phyloP scores from a whole-genome alignment of 768 basidiomycete species.

The Tylopilus intermedius region DNA sequence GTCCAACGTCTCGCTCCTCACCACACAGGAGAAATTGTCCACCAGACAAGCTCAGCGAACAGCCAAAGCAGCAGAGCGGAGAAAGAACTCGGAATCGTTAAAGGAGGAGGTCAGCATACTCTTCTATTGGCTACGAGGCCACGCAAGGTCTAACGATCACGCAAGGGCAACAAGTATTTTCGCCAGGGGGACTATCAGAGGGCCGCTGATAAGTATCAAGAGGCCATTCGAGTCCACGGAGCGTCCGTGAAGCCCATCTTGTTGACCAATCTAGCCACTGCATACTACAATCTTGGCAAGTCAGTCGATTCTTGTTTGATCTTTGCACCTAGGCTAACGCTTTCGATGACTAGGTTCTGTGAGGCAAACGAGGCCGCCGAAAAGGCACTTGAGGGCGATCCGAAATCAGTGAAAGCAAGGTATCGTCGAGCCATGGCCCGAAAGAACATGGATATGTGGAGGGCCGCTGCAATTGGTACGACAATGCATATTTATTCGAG shows the following conservation, averaged over 20 bases:
- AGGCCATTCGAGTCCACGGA: constrained; percentile 36
- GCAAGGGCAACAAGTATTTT: constrained; percentile 41
- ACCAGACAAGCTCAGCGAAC: constrained; percentile 10
- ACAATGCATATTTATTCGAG: not conserved
- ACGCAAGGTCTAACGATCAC: constrained; percentile 8
- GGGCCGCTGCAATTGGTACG: constrained; percentile 19
- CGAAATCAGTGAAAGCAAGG: constrained; percentile 29
- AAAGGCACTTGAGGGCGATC: constrained; percentile 25
- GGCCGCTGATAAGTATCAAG: constrained; percentile 35
- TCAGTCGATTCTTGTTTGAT: constrained; percentile 4
- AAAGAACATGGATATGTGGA: constrained; percentile 17
- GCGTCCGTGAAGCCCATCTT: constrained; percentile 29
- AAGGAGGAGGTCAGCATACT: constrained; percentile 22
- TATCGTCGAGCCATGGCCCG: constrained; percentile 32
- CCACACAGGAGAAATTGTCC: not conserved
- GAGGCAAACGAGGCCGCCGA: constrained; percentile 27
- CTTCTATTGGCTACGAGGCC: not conserved
- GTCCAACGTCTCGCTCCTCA: not conserved
- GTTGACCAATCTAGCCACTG: constrained; percentile 38
- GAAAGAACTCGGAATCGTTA: constrained; percentile 18
- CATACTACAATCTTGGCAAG: constrained; percentile 40
- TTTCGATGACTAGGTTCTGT: constrained; percentile 10
- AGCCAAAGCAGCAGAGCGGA: constrained; percentile 11
- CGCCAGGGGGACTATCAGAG: constrained; percentile 33
- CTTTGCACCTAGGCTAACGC: not conserved